Evolutionary conservation across 2,329 filamentous ascomycete species (phyloP).

Genomic region (Hypoxylon sp.): DNA sequence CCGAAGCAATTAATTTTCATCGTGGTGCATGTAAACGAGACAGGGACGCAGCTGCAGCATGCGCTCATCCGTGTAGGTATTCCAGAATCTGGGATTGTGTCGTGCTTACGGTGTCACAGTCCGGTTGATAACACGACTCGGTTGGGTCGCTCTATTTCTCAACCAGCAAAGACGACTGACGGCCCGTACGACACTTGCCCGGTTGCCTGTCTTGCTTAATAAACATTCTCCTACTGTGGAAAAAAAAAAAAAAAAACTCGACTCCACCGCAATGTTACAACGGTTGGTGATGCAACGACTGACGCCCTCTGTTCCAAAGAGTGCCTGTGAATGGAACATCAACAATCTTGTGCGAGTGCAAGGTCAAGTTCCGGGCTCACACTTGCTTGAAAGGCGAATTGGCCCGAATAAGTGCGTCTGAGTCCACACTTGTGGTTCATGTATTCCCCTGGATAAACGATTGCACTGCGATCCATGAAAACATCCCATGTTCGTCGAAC

Average conservation of each 20-base stretch:
- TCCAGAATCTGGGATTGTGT: slow-evolving; percentile 47
- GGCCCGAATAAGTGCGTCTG: slow-evolving; percentile 43
- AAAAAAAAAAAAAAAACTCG: slow-evolving; percentile 24
- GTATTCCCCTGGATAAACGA: slow-evolving; percentile 41
- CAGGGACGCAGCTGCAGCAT: slow-evolving; percentile 41
- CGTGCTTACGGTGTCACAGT: slow-evolving; percentile 44
- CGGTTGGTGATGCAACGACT: slow-evolving; percentile 50
- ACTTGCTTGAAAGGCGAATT: slow-evolving; percentile 42
- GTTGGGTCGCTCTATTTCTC: slow-evolving; percentile 34
- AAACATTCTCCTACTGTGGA: slow-evolving; percentile 29
- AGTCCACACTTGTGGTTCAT: slow-evolving; percentile 44
- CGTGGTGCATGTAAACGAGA: slow-evolving; percentile 40
- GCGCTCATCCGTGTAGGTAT: slow-evolving; percentile 42
- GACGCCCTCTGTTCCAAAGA: slow-evolving; percentile 49
- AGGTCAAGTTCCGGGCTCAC: slow-evolving; percentile 46
- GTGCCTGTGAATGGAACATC: slow-evolving; percentile 44
- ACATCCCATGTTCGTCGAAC: slow-evolving; percentile 38
- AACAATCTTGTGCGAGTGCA: slow-evolving; percentile 43
- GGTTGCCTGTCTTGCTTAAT: slow-evolving; percentile 33
- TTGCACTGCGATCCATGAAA: slow-evolving; percentile 40
- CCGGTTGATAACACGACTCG: slow-evolving; percentile 41
- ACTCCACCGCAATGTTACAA: slow-evolving; percentile 49
- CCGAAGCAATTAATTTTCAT: slow-evolving; percentile 38
- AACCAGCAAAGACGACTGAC: slow-evolving; percentile 29
- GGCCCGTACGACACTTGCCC: slow-evolving; percentile 38